Evolutionary conservation across 331 rosid genomes (phyloP).

Genomic region (Rhamnella rubrinervis): DNA sequence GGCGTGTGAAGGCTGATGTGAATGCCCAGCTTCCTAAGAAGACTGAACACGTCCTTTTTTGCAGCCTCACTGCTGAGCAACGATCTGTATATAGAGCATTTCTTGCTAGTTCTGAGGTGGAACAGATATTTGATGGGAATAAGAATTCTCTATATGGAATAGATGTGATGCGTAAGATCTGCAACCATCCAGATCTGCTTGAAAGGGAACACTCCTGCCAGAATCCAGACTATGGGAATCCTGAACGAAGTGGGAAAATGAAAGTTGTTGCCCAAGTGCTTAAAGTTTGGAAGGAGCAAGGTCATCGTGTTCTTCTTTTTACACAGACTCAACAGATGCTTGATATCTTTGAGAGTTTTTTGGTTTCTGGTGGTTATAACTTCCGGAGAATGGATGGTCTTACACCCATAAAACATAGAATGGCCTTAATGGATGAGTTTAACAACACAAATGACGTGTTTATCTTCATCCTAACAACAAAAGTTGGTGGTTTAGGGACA

Average conservation of each 20-base stretch:
- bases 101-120: slow-evolving; percentile 97
- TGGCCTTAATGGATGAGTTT: slow-evolving; percentile 97
- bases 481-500: slow-evolving; percentile 97
- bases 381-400: slow-evolving; percentile 94
- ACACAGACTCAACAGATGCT: slow-evolving; percentile 98
- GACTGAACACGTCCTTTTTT: slow-evolving; percentile 95
- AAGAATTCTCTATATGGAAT: slow-evolving; percentile 90
- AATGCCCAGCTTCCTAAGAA: slow-evolving; percentile 88
- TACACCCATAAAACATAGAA: slow-evolving; percentile 86
- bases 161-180: slow-evolving; percentile 93
- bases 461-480: slow-evolving; percentile 88
- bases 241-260: slow-evolving; percentile 94
- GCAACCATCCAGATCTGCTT: slow-evolving; percentile 98
- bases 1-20: slow-evolving; percentile 95
- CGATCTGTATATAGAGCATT: slow-evolving; percentile 89
- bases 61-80: slow-evolving; percentile 89
- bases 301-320: slow-evolving; percentile 93
- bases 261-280: slow-evolving; percentile 92
- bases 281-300: slow-evolving; percentile 96
- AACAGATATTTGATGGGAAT: slow-evolving; percentile 77
- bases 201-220: slow-evolving; percentile 81
- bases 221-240: slow-evolving; percentile 93
- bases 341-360: slow-evolving; percentile 71
- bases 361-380: slow-evolving; percentile 53
- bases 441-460: slow-evolving; percentile 76